Evolutionary conservation across 2,329 filamentous ascomycete species (phyloP).

Genomic region (Exophiala mesophila): DNA sequence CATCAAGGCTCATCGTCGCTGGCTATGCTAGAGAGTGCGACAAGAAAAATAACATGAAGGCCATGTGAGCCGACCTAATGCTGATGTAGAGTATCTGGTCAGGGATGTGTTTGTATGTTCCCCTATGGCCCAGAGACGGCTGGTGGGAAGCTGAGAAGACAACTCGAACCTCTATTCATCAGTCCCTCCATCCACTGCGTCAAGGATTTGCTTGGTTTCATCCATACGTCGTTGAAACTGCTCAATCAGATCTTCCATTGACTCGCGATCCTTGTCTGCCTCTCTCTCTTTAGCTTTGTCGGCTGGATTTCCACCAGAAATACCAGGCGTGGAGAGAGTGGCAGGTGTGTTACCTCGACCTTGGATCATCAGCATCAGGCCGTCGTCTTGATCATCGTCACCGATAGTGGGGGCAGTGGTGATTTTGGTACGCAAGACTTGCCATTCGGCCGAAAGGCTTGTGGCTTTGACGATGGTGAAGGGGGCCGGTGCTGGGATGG

Average conservation of each 20-base stretch:
- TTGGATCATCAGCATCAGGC: conserved; percentile 43
- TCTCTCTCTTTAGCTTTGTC: conserved; percentile 23
- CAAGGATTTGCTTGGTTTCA: conserved; percentile 40
- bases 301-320: conserved; percentile 30
- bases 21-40: too few species aligned
- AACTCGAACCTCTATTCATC: conserved; percentile 1
- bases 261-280: conserved; percentile 29
- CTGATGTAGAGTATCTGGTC: too few species aligned
- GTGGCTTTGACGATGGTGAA: conserved; percentile 61
- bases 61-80: too few species aligned
- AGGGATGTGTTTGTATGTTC: too few species aligned
- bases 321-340: too few species aligned
- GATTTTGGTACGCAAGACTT: conserved; percentile 53
- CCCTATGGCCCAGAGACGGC: too few species aligned
- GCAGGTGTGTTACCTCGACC: conserved; percentile 28
- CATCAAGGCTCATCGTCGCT: too few species aligned
- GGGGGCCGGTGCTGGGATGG: conserved; percentile 28
- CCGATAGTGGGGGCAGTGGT: conserved; percentile 59
- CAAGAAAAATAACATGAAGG: too few species aligned
- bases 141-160: not conserved
- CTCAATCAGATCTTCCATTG: conserved; percentile 44
- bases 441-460: conserved; percentile 71
- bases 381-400: conserved; percentile 41
- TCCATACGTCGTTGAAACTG: conserved; percentile 42
- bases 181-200: not conserved